Evolutionary conservation across 1,284 basidiomycete species (phyloP).

Genomic region (Papiliotrema nemorosa): DNA sequence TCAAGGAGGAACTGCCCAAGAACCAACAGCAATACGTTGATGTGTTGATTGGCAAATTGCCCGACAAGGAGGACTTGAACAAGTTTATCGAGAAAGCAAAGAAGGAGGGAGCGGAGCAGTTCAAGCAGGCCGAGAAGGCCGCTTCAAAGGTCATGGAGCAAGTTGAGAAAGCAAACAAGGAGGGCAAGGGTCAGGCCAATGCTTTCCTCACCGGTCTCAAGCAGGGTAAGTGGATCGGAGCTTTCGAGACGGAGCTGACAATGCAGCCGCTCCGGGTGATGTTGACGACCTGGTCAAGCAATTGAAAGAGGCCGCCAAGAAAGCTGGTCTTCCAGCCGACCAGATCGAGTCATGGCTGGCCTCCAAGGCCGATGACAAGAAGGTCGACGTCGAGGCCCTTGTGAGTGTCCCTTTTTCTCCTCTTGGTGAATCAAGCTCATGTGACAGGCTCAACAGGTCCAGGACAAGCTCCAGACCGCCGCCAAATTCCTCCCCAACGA

Average conservation of each 20-base stretch:
- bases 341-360: conserved; percentile 37
- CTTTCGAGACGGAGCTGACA: conserved; percentile 6
- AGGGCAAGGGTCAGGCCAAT: conserved; percentile 36
- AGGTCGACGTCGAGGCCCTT: conserved; percentile 34
- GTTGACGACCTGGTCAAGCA: conserved; percentile 42
- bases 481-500: conserved; percentile 38
- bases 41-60: conserved; percentile 40
- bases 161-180: conserved; percentile 43
- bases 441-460: conserved; percentile 31
- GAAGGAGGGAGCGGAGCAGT: conserved; percentile 31
- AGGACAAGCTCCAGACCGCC: conserved; percentile 28
- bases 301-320: conserved; percentile 42
- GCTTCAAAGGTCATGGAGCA: conserved; percentile 40
- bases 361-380: conserved; percentile 37
- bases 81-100: conserved; percentile 35
- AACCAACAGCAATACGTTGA: conserved; percentile 36
- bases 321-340: conserved; percentile 45
- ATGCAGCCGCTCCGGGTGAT: conserved; percentile 36
- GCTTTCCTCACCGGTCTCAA: conserved; percentile 40
- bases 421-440: not conserved
- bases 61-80: conserved; percentile 37
- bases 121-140: conserved; percentile 34
- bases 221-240: conserved; percentile 24
- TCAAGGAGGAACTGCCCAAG: conserved; percentile 40
- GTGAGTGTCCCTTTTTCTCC: conserved; percentile 13